Evolutionary conservation across 2,329 filamentous ascomycete species (phyloP).

Genomic region (Beauveria rudraprayagi): DNA sequence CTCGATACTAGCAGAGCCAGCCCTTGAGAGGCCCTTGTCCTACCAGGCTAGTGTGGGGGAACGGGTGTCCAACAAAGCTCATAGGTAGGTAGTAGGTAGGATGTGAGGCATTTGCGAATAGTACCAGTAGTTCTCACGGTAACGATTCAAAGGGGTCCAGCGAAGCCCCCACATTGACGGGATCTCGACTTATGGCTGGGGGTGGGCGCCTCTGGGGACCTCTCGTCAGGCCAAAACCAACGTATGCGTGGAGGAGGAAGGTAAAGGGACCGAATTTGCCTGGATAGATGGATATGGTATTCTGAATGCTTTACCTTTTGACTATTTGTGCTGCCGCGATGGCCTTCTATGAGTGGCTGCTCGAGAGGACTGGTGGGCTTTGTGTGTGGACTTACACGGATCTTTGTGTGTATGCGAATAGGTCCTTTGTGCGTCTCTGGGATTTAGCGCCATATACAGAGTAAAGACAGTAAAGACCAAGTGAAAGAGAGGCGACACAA

Average conservation of each 20-base stretch:
- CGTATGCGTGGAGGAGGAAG: no score
- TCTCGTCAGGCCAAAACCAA: neutral
- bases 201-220: neutral
- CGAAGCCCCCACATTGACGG: conserved; percentile 2
- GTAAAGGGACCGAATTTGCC: no score
- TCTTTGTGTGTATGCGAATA: neutral
- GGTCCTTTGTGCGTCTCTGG: no score
- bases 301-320: neutral
- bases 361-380: neutral
- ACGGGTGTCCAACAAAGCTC: neutral
- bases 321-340: neutral
- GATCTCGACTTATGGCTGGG: neutral
- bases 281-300: neutral
- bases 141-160: conserved; percentile 1
- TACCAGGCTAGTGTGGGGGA: neutral
- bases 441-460: no score
- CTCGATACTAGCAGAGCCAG: neutral
- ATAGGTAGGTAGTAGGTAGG: neutral
- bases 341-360: neutral
- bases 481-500: neutral
- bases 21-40: neutral
- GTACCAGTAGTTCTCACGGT: neutral
- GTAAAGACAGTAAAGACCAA: neutral
- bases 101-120: neutral
- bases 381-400: conserved; percentile 1